Percentiles rank a stretch among this genome's conserved stretches.
Evolutionary conservation across 495 filamentous ascomycete genomes (phyloP).

Genomic region (Podospora pseudopauciseta): DNA sequence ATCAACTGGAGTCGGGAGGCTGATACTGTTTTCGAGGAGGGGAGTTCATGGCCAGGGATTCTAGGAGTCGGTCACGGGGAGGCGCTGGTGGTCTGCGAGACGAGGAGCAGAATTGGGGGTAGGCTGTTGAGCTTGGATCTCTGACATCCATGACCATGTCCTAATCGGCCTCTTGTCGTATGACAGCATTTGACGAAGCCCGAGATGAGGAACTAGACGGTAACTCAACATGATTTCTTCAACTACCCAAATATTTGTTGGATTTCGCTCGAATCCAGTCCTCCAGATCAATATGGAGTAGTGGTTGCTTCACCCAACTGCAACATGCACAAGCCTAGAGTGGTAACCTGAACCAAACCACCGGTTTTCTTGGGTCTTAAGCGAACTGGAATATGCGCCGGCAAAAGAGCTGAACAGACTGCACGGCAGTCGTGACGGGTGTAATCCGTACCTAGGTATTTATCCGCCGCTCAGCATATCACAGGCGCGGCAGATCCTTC

Average conservation of each 20-base stretch:
- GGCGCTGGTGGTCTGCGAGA: not conserved
- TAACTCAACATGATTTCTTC: too few relatives aligned
- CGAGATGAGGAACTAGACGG: too few relatives aligned
- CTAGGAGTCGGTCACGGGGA: not conserved
- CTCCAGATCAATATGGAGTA: too few relatives aligned
- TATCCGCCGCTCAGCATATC: conserved; percentile 20
- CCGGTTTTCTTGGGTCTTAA: not conserved
- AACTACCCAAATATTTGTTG: too few relatives aligned
- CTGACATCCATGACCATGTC: not conserved
- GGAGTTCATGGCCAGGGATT: not conserved
- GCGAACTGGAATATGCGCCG: not conserved
- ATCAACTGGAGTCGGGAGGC: not conserved
- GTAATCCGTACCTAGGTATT: conserved; percentile 17
- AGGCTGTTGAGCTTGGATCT: not conserved
- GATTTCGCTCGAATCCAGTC: too few relatives aligned
- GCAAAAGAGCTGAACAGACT: not conserved
- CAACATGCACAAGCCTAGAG: too few relatives aligned
- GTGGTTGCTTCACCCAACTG: too few relatives aligned
- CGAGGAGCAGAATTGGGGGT: not conserved
- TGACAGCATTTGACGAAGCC: too few relatives aligned
- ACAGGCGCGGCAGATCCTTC: conserved; percentile 21
- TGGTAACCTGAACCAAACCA: not conserved
- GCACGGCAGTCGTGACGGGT: not conserved
- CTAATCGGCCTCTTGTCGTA: too few relatives aligned
- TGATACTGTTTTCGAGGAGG: not conserved